Percentiles rank a stretch among this genome's conserved stretches.
These are phyloP conservation scores for Borealophlyctis nickersoniae DNA, from an alignment of 192 early-diverging fungal genomes.

Conservation along the genomic window DNA sequence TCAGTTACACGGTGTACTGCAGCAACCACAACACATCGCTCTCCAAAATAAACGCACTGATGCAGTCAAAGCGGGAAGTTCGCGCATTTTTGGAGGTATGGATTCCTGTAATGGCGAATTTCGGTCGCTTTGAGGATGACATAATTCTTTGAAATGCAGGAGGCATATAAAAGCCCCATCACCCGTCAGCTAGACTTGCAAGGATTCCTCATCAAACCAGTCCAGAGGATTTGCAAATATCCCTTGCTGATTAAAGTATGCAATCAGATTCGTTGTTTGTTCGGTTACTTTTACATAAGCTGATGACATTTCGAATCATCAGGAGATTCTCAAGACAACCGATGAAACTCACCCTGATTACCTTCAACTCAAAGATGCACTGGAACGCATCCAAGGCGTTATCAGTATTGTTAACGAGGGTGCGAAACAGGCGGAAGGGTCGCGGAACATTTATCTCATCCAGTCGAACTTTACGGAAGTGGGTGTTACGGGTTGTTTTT, in stretches of 20 bases:
- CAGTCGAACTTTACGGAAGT: slow-evolving; percentile 48
- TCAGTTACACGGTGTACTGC: slow-evolving; percentile 50
- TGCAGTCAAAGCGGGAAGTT: slow-evolving; percentile 34
- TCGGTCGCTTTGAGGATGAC: neutral
- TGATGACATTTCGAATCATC: neutral
- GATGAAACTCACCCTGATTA: slow-evolving; percentile 36
- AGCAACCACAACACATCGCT: slow-evolving; percentile 39
- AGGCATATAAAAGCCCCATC: slow-evolving; percentile 39
- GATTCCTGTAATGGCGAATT: neutral
- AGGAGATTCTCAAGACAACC: slow-evolving; percentile 55
- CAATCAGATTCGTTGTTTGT: too few species aligned
- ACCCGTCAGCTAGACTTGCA: slow-evolving; percentile 43
- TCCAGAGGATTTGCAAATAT: slow-evolving; percentile 99
- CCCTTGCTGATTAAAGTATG: slow-evolving; percentile 69
- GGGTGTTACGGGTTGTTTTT: neutral
- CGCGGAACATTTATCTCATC: slow-evolving; percentile 43
- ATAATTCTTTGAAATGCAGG: slow-evolving; percentile 10
- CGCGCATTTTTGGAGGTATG: slow-evolving; percentile 46
- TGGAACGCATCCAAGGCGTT: slow-evolving; percentile 45
- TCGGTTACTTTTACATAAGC: neutral
- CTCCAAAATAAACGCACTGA: slow-evolving; percentile 32
- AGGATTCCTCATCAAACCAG: slow-evolving; percentile 87
- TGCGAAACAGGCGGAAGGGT: slow-evolving; percentile 37
- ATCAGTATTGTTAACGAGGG: slow-evolving; percentile 49
- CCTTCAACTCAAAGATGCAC: slow-evolving; percentile 29